Evolutionary conservation across 73 alveolate genomes (phyloP).

Genomic region (Stentor roeselii): DNA sequence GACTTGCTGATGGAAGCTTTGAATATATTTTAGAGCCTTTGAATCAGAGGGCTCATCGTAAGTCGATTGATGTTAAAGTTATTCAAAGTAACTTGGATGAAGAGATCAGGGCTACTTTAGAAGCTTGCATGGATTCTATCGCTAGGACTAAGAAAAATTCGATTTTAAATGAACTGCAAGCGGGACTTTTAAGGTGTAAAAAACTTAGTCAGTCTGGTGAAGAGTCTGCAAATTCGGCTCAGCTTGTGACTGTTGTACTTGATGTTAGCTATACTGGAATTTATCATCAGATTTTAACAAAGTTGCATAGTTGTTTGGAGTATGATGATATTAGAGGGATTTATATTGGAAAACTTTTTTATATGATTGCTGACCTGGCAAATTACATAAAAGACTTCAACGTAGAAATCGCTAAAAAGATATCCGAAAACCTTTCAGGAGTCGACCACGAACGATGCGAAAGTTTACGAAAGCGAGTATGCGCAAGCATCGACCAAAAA

Average conservation of each 20-base stretch:
- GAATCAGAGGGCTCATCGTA: background rate
- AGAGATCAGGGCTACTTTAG: background rate
- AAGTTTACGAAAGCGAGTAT: background rate
- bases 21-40: constrained; percentile 8
- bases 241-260: constrained; percentile 5
- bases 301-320: background rate
- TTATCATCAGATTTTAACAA: background rate
- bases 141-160: background rate
- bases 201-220: background rate
- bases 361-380: background rate
- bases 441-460: background rate
- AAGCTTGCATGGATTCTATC: constrained; percentile 5
- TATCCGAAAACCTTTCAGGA: background rate
- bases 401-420: background rate
- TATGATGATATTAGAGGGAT: background rate
- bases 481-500: constrained; percentile 23
- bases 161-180: background rate
- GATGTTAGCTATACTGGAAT: background rate
- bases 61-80: background rate
- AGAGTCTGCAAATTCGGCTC: background rate
- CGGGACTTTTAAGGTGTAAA: background rate
- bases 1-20: background rate
- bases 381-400: background rate
- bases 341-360: constrained; percentile 7
- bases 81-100: background rate